These are phyloP conservation scores for Huntiella decipiens DNA, from an alignment of 2,329 filamentous ascomycete species.

Conservation along the genomic window DNA sequence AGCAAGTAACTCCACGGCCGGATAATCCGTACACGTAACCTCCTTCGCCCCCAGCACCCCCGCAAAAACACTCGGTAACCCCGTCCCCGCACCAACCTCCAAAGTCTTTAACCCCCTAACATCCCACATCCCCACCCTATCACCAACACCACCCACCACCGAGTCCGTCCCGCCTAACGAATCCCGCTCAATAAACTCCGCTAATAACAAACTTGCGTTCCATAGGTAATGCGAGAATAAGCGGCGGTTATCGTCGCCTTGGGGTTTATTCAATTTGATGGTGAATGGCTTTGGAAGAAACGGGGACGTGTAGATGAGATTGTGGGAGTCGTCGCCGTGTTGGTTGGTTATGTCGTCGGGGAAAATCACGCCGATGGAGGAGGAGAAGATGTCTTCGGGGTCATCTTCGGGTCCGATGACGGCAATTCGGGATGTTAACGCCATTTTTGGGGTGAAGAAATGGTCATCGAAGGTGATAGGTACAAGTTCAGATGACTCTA, in stretches of 20 bases:
- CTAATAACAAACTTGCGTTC: constrained; percentile 42
- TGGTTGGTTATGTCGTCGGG: constrained; percentile 46
- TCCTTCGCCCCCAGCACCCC: constrained; percentile 27
- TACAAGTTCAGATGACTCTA: background rate
- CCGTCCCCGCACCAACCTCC: constrained; percentile 50
- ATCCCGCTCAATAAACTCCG: constrained; percentile 35
- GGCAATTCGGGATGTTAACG: constrained; percentile 22
- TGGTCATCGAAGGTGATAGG: background rate
- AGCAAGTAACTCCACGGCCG: constrained; percentile 36
- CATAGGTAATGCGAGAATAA: constrained; percentile 58
- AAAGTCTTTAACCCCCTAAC: constrained; percentile 34
- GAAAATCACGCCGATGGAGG: constrained; percentile 44
- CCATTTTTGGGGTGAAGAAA: constrained; percentile 19
- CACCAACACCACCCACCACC: background rate
- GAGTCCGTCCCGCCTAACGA: constrained; percentile 16
- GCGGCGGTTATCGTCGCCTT: constrained; percentile 31
- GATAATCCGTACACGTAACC: constrained; percentile 49
- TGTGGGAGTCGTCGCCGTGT: constrained; percentile 42
- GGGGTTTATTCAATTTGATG: constrained; percentile 28
- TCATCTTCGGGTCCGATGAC: constrained; percentile 19
- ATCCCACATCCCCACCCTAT: constrained; percentile 20
- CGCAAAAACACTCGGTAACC: constrained; percentile 31
- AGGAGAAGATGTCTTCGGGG: constrained; percentile 41
- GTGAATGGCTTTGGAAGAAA: constrained; percentile 26
- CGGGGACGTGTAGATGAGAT: constrained; percentile 39